Percentiles rank a stretch among this genome's conserved stretches.
These are phyloP conservation scores for Stereum hirsutum DNA, from an alignment of 1,284 basidiomycete genomes.

Conservation along the genomic window DNA sequence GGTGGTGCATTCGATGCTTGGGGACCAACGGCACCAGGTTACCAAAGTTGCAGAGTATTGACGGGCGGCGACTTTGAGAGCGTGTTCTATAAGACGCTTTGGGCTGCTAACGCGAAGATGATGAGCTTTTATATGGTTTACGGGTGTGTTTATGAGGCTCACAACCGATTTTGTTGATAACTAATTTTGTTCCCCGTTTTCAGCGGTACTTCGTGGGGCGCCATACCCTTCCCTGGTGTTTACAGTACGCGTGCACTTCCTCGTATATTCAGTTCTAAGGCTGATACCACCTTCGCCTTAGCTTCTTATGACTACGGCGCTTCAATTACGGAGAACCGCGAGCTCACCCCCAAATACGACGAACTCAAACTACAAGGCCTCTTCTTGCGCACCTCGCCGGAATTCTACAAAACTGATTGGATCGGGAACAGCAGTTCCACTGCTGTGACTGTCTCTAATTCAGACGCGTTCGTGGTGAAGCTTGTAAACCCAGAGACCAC, in stretches of 20 bases:
- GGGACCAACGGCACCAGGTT: slow-evolving; percentile 57
- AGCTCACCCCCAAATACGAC: slow-evolving; percentile 58
- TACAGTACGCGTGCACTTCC: slow-evolving; percentile 32
- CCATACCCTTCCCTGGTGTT: slow-evolving; percentile 55
- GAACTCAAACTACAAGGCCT: slow-evolving; percentile 70
- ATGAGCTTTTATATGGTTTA: slow-evolving; percentile 77
- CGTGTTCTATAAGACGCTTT: slow-evolving; percentile 67
- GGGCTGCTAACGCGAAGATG: slow-evolving; percentile 70
- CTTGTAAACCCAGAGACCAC: slow-evolving; percentile 57
- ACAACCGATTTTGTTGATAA: not conserved
- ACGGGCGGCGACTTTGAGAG: slow-evolving; percentile 66
- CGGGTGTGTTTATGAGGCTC: slow-evolving; percentile 48
- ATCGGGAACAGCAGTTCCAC: slow-evolving; percentile 51
- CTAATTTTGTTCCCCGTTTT: not conserved
- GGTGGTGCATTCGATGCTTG: slow-evolving; percentile 70
- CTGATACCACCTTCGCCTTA: slow-evolving; percentile 4
- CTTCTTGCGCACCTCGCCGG: slow-evolving; percentile 66
- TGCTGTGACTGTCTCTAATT: slow-evolving; percentile 36
- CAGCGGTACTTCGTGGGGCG: slow-evolving; percentile 77
- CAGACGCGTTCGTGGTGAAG: slow-evolving; percentile 50
- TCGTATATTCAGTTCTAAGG: not conserved
- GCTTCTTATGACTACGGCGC: slow-evolving; percentile 63
- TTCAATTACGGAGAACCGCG: slow-evolving; percentile 59
- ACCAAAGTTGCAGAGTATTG: slow-evolving; percentile 39
- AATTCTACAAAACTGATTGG: slow-evolving; percentile 71